Evolutionary conservation across 768 basidiomycete genomes (phyloP).

Genomic region (Phlebiopsis gigantea): DNA sequence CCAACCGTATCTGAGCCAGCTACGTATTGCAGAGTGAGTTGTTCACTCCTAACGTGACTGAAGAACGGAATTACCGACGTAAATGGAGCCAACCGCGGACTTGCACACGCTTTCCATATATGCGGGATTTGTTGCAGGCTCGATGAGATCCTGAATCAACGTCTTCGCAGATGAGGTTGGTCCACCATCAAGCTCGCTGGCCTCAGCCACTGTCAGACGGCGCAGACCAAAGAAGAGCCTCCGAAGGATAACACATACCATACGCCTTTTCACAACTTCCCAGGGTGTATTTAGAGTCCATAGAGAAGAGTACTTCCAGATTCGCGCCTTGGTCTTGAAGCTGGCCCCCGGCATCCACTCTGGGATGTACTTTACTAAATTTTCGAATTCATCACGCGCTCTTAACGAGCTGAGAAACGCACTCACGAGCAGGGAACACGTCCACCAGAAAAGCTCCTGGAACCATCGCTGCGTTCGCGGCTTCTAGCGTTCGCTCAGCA

Average conservation of each 20-base stretch:
- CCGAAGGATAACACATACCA: conserved; percentile 10
- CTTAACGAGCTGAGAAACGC: no score
- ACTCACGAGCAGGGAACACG: neutral
- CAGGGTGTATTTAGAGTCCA: conserved; percentile 10
- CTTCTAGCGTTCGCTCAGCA: conserved; percentile 21
- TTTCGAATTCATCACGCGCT: no score
- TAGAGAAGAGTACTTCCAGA: conserved; percentile 4
- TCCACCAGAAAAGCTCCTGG: conserved; percentile 2
- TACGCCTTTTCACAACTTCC: conserved; percentile 12
- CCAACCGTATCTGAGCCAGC: neutral
- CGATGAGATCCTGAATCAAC: neutral
- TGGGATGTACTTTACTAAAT: conserved; percentile 19
- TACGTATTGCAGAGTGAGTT: neutral
- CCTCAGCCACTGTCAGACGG: neutral
- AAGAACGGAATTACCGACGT: neutral
- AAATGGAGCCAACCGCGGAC: neutral
- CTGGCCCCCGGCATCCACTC: conserved; percentile 18
- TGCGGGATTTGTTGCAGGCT: neutral
- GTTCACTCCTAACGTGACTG: no score
- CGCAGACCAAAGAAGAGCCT: neutral
- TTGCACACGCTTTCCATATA: neutral
- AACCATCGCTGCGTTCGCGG: conserved; percentile 7
- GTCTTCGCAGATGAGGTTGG: neutral
- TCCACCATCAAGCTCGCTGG: neutral
- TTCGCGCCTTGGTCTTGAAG: conserved; percentile 13